Evolutionary conservation across 192 early-diverging fungal genomes (phyloP).

Genomic region (Lunasporangiospora selenospora): DNA sequence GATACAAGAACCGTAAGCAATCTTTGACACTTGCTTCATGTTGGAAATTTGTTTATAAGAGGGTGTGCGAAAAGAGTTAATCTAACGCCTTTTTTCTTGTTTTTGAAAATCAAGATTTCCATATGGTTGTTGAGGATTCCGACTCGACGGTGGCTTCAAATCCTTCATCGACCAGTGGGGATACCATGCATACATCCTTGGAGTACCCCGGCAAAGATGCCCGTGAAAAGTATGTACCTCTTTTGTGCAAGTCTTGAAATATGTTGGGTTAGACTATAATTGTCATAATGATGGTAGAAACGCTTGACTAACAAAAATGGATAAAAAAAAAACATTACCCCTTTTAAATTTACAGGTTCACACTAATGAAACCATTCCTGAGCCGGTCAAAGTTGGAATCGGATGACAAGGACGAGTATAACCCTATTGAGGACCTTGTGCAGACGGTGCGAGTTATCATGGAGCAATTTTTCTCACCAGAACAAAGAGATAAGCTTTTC

Average conservation of each 20-base stretch:
- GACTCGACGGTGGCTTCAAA: slow-evolving; percentile 45
- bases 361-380: slow-evolving; percentile 55
- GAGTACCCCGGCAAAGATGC: slow-evolving; percentile 52
- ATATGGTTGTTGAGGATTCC: slow-evolving; percentile 47
- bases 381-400: slow-evolving; percentile 46
- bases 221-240: slow-evolving; percentile 41
- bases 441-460: slow-evolving; percentile 73
- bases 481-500: slow-evolving; percentile 55
- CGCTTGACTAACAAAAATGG: neutral
- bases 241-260: too few species aligned
- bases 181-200: slow-evolving; percentile 40
- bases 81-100: slow-evolving; percentile 1
- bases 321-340: slow-evolving; percentile 17
- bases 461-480: slow-evolving; percentile 61
- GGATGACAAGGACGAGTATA: slow-evolving; percentile 76
- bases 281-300: neutral
- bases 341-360: slow-evolving; percentile 32
- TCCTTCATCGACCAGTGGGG: slow-evolving; percentile 37
- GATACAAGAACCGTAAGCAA: slow-evolving; percentile 56
- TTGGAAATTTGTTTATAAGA: neutral
- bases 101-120: slow-evolving; percentile 14
- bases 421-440: slow-evolving; percentile 85
- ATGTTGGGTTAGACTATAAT: too few species aligned
- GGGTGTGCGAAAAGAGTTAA: neutral
- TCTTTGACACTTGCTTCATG: neutral